Percentiles rank a stretch among this genome's conserved stretches.
phyloP scores from a whole-genome alignment of 257 asterid species.

The Gynochthodes officinalis region DNA sequence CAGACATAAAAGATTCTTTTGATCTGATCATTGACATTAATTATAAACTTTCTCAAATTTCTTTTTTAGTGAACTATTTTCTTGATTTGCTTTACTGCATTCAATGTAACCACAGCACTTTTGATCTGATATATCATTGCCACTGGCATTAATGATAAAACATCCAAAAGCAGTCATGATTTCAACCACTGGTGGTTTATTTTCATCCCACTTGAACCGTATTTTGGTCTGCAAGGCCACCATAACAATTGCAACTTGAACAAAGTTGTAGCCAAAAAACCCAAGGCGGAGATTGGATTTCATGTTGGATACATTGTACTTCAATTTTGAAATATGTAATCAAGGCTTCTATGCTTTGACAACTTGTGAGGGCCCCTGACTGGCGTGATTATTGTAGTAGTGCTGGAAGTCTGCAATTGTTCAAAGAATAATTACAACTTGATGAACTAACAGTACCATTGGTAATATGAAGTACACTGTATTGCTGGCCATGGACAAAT shows the following conservation, averaged over 20 bases:
- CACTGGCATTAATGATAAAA: too few relatives aligned
- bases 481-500: not conserved
- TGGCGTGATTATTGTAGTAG: too few relatives aligned
- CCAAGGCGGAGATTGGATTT: not conserved
- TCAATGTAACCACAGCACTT: too few relatives aligned
- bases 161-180: not conserved
- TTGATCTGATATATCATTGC: too few relatives aligned
- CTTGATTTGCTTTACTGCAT: too few relatives aligned
- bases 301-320: not conserved
- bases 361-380: not conserved
- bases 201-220: not conserved
- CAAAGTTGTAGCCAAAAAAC: not conserved
- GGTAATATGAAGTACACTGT: too few relatives aligned
- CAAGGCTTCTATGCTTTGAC: not conserved
- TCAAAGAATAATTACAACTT: not conserved
- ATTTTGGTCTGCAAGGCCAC: not conserved
- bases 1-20: too few relatives aligned
- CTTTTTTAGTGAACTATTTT: too few relatives aligned
- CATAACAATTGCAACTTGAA: not conserved
- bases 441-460: not conserved
- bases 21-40: too few relatives aligned
- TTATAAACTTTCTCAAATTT: too few relatives aligned
- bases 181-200: not conserved
- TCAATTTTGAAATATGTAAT: not conserved
- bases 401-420: too few relatives aligned